Base-by-base conservation (phyloP, 192 early-diverging fungal genomes). In the Obelidium mucronatum region DNA sequence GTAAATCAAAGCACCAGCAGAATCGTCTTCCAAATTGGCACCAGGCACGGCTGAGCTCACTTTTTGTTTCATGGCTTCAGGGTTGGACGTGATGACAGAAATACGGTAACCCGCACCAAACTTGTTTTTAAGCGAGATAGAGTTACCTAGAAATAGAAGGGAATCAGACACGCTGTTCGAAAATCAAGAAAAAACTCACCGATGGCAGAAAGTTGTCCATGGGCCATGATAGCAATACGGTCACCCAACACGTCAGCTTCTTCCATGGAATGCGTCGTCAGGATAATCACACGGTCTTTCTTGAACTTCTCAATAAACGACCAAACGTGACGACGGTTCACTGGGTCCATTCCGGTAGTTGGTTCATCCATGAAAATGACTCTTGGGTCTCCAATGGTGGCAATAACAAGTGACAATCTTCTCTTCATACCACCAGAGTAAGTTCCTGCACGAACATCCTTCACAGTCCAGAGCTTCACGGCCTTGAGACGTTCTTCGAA, bases 321-420 rank as follows among this genome's bases (percentile, higher is more conserved):
- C 93, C 93, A 94, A 0, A 94, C 92, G 72, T 92, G 86, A 24
- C 93, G 82, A 53, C 92, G 86, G 78, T 94, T 93, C 51, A 93
- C 88, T 0, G 93, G 93, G 59, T 94, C 93, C 92, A 94, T 93
- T 64, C 92, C 92, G 68, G 81, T 84, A 31, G 83, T 84, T 6
- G 91, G 89, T 76, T 93, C 92, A 79, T 92, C 91, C 83, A 93
- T 81, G 77, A 85, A 84, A 24, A 92, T 83, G 64, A 93, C 89
- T 55, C 80, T 77, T 13, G 91, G 91, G 70, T 92, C 89, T 24
- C 91, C 90, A 56, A 94, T 89, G 1, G 91, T 90, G 15, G 93
- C 87, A 65, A 94, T 91, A 36, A 91, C 82, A 70, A 92, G 81
- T 11, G 87, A 90, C 44, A 94, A 74, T 58, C 91, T 85, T 28